Percentiles rank a stretch among this genome's conserved stretches.
Evolutionary conservation across 1,284 basidiomycete genomes (phyloP).

Genomic region (Rhodotorula sp.): DNA sequence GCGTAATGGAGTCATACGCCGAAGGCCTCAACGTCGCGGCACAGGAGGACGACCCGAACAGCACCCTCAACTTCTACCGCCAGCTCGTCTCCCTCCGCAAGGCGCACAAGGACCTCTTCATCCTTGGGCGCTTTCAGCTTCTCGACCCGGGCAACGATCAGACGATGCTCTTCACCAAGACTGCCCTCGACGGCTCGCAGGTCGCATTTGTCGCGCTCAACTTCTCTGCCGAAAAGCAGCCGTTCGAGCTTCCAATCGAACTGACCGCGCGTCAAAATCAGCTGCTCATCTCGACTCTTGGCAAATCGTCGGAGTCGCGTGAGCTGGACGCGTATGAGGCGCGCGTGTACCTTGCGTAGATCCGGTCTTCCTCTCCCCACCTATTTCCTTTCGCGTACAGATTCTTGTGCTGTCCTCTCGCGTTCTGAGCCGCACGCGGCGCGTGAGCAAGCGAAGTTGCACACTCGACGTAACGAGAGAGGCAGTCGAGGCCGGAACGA

Average conservation of each 20-base stretch:
- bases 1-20: conserved; percentile 67
- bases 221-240: conserved; percentile 53
- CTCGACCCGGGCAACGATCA: conserved; percentile 56
- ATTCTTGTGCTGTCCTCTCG: no score
- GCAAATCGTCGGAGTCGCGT: not conserved
- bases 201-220: conserved; percentile 59
- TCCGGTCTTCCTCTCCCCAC: not conserved
- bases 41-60: conserved; percentile 56
- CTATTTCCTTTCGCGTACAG: no score
- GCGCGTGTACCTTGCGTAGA: conserved; percentile 9
- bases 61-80: conserved; percentile 64
- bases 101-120: conserved; percentile 50
- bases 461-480: no score
- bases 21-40: conserved; percentile 62
- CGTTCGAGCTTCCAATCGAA: conserved; percentile 16
- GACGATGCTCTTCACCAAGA: conserved; percentile 63
- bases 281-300: conserved; percentile 6
- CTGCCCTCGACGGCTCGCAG: conserved; percentile 15
- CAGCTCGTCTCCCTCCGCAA: conserved; percentile 60
- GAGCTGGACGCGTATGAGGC: conserved; percentile 19
- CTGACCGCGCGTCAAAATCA: not conserved
- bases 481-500: no score
- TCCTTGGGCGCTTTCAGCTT: conserved; percentile 62
- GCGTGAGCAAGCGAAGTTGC: no score
- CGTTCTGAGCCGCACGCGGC: no score